Conservation (phyloP, 1,139 yeast genomes). For the Protomyces lactucae-debilis region DNA sequence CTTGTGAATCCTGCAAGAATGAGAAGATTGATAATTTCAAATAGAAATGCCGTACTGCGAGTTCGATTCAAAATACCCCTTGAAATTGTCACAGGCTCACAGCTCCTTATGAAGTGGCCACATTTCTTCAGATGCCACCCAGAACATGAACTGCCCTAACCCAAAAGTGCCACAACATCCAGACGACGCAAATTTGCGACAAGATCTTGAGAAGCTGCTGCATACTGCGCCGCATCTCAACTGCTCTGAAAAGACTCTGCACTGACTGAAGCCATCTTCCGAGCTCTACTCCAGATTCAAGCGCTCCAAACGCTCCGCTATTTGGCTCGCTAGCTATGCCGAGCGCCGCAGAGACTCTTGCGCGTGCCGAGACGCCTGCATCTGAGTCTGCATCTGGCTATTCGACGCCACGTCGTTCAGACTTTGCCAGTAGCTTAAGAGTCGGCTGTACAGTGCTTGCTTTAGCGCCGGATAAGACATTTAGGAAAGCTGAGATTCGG, state of each 20-base stretch:
- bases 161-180: no score
- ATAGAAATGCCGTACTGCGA: no score
- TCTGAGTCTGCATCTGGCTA: slow-evolving; percentile 15
- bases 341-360: neutral
- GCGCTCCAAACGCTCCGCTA: neutral
- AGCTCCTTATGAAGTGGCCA: no score
- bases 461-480: slow-evolving; percentile 54
- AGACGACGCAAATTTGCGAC: no score
- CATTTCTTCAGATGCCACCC: no score
- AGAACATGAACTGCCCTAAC: no score
- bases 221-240: no score
- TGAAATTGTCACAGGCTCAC: no score
- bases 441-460: slow-evolving; percentile 18
- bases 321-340: neutral
- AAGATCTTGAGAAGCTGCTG: no score
- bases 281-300: neutral
- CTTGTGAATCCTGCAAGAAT: neutral
- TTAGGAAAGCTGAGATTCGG: slow-evolving; percentile 76
- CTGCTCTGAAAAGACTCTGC: no score
- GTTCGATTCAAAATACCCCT: no score
- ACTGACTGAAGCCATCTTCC: neutral
- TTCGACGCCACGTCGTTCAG: slow-evolving; percentile 14
- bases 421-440: slow-evolving; percentile 1
- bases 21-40: no score
- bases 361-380: slow-evolving; percentile 6